Base-by-base conservation (phyloP, 1,139 yeast species). In the Candida neerlandica region DNA sequence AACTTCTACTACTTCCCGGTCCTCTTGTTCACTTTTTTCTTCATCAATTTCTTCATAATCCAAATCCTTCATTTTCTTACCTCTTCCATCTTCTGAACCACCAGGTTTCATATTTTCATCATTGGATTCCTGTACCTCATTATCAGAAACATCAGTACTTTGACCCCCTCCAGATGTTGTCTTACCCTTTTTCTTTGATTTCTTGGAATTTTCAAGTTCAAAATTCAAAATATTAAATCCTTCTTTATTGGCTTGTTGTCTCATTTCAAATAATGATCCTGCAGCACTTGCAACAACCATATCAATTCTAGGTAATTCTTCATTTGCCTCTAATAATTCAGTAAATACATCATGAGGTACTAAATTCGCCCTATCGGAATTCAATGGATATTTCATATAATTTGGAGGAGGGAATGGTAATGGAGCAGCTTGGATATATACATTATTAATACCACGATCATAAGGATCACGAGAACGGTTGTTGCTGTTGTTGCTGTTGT, bases 281-380 rank as follows among this genome's bases (percentile, higher is more conserved):
- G 81, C 80, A 6, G 80, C 81, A 58, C 79, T 73, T 7, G 81
- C 81, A 18, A 74, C 65, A 18, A 75, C 79, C 81, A 76, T 76
- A 52, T 76, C 80, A 9, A 68, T 66, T 35, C 79, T 58, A 1
- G 80, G 80, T 32, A 75, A 59, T 27, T 64, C 51, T 27, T 66
- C 64, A 54, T 67, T 68, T 5, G 80, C 81, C 32, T 71, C 73
- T 29, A 75, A 52, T 47, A 75, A 66, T 21, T 67, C 64, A 2
- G 59, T 55, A 51, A 76, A 73, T 11, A 75, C 77, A 26, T 73
- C 77, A 12, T 52, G 54, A 0, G 81, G 80, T 2, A 67, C 58
- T 38, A 75, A 59, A 3, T 70, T 58, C 0, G 78, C 64, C 48
- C 65, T 60, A 44, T 73, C 74, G 1, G 80, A 67, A 16, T 67